These are phyloP conservation scores for Arthrobotrys iridis DNA, from an alignment of 2,329 filamentous ascomycete genomes.

Conservation along the genomic window DNA sequence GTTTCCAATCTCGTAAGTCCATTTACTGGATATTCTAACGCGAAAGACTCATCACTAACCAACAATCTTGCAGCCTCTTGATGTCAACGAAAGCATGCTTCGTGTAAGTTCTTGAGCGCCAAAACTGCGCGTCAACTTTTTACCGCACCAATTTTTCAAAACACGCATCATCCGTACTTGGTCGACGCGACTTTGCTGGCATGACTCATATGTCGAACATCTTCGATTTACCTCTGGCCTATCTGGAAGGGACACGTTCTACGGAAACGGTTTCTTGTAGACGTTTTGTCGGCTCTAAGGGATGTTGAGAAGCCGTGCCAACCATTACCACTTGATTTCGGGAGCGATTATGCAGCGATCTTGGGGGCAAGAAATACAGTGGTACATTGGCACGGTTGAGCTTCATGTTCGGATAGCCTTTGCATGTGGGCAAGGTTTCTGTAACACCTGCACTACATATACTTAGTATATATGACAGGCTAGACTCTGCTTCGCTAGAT, in stretches of 20 bases:
- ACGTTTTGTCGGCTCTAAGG: constrained; percentile 17
- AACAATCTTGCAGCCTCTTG: constrained; percentile 76
- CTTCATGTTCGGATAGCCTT: not conserved
- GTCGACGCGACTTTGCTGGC: constrained; percentile 48
- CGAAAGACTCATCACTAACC: constrained; percentile 59
- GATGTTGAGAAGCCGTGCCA: constrained; percentile 5
- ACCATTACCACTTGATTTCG: not conserved
- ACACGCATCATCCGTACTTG: constrained; percentile 19
- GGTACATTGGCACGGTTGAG: not conserved
- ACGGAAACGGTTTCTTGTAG: constrained; percentile 23
- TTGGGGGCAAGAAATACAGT: not conserved
- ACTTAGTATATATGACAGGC: not conserved
- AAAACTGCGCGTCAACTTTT: constrained; percentile 46
- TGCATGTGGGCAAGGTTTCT: constrained; percentile 26
- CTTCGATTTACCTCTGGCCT: constrained; percentile 8
- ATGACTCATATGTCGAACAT: constrained; percentile 40
- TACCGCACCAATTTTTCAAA: constrained; percentile 38
- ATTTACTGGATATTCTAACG: constrained; percentile 11
- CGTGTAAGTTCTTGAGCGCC: constrained; percentile 86
- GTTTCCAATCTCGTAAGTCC: constrained; percentile 94
- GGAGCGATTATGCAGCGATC: not conserved
- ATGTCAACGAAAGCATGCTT: constrained; percentile 96
- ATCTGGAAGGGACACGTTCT: not conserved
- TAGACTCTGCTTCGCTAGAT: not conserved
- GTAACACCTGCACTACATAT: not conserved